Evolutionary conservation across 768 basidiomycete genomes (phyloP).

Genomic region (Boletus edulis): DNA sequence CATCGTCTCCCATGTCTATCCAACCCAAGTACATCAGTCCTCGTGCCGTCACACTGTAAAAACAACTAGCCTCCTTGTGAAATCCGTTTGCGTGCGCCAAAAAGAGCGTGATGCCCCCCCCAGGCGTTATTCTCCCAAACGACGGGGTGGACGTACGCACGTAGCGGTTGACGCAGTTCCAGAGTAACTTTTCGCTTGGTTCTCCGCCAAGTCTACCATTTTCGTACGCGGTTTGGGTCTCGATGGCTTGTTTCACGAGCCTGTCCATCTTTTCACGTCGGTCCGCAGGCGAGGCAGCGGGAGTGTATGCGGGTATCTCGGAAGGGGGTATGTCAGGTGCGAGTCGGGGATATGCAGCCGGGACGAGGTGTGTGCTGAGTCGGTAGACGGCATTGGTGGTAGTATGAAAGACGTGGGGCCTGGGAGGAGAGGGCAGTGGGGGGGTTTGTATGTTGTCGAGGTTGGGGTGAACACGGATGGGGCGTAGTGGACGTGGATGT

Average conservation of each 20-base stretch:
- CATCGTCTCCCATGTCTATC: slow-evolving; percentile 78
- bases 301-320: slow-evolving; percentile 12
- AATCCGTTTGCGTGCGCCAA: slow-evolving; percentile 87
- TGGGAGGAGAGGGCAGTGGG: slow-evolving; percentile 18
- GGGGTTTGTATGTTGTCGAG: slow-evolving; percentile 9
- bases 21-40: neutral
- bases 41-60: neutral
- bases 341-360: slow-evolving; percentile 27
- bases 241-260: slow-evolving; percentile 19
- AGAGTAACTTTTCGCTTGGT: slow-evolving; percentile 41
- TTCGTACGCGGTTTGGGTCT: slow-evolving; percentile 11
- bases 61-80: slow-evolving; percentile 67
- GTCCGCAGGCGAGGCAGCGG: neutral
- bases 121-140: too few relatives aligned
- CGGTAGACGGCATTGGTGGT: slow-evolving; percentile 14
- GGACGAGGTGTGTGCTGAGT: slow-evolving; percentile 31
- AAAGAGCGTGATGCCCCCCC: slow-evolving; percentile 55
- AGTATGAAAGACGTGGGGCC: slow-evolving; percentile 20
- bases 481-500: slow-evolving; percentile 21
- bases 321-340: slow-evolving; percentile 23
- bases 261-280: slow-evolving; percentile 8
- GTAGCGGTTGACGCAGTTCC: slow-evolving; percentile 75
- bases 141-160: slow-evolving; percentile 24
- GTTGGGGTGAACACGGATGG: slow-evolving; percentile 12
- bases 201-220: slow-evolving; percentile 14